Conservation (phyloP, 208 protist species). For the Balamuthia mandrillaris region DNA sequence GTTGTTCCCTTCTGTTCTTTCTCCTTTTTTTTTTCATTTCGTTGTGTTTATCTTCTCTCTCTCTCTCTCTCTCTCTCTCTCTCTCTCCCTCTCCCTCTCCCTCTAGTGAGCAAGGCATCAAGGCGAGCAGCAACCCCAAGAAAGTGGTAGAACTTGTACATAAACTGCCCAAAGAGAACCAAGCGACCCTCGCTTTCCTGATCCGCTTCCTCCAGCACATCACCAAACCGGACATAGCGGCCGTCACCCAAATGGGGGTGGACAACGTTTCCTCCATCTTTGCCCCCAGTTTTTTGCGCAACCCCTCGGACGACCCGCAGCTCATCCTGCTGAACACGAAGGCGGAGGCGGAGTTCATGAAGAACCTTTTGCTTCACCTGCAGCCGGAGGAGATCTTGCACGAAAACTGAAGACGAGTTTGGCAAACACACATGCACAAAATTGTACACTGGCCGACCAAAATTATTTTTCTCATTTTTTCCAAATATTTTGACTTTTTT, state of each 20-base stretch:
- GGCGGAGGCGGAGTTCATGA: background rate
- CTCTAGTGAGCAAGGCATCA: background rate
- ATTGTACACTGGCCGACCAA: too few species aligned
- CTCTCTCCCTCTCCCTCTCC: too few species aligned
- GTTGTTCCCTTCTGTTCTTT: background rate
- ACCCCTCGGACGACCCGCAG: background rate
- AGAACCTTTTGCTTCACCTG: too few species aligned
- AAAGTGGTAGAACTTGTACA: background rate
- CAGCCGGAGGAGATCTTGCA: too few species aligned
- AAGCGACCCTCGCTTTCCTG: background rate
- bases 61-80: too few species aligned
- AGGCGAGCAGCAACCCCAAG: background rate
- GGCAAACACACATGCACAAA: too few species aligned
- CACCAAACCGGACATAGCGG: background rate
- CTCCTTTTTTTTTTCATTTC: background rate
- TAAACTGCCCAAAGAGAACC: background rate
- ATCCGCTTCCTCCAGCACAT: slow-evolving; percentile 4
- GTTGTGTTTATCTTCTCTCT: background rate
- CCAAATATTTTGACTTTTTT: too few species aligned
- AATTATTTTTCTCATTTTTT: too few species aligned
- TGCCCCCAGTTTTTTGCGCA: slow-evolving; percentile 10
- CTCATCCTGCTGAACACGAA: background rate
- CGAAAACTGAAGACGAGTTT: too few species aligned
- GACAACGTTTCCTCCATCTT: slow-evolving; percentile 35
- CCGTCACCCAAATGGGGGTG: slow-evolving; percentile 1